Base-by-base conservation (phyloP, 2,329 filamentous ascomycete species). In the Aureobasidium sp. region DNA sequence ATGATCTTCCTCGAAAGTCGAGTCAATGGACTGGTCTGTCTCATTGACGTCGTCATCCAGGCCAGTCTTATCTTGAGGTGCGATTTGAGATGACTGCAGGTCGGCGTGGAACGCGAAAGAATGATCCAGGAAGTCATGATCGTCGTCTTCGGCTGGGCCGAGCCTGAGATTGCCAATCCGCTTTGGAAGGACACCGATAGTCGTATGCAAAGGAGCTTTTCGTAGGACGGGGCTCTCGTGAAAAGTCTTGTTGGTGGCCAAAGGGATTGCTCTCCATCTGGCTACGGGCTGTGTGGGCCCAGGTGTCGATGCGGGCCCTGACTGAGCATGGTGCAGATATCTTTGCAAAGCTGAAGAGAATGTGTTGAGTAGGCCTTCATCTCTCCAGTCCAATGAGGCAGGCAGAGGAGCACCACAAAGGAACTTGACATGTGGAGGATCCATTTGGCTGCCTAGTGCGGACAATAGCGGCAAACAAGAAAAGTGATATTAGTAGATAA, bases 81-180 rank as follows among this genome's bases (percentile, higher is more conserved):
- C 59, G 12, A 84, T 70, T 56, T 85, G 79, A 1, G 84, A 86
- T 0, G 83, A 85, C 1, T 78, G 69, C 3, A 85, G 67, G 12
- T 81, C 79, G 57, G 87, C 77, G 64, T 94, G 81, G 12, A 85
- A 71, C 2, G 82, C 79, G 44, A 94, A 77, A 0, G 88, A 93
- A 62, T 91, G 81, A 58, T 93, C 80, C 61, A 88, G 86, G 66
- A 93, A 94, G 54, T 83, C 77, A 3, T 79, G 65, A 7, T 72
- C 71, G 42, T 70, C 67, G 12, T 56, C 57, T 16, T 17, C 12
- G 17, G 12, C 6, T 7, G 11, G 21, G 3, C 6, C 19, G 16
- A 14, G 12, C 6, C n/a, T 41, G 8, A 45, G 27, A 4, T 21
- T 41, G 21, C 14, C 21, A 21, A 38, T 16, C 4, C 39, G 37